Evolutionary conservation across 148 eudicot genomes (phyloP), one percentile per base, ranked within the genome.

Genomic region (Diospyros kaki): DNA sequence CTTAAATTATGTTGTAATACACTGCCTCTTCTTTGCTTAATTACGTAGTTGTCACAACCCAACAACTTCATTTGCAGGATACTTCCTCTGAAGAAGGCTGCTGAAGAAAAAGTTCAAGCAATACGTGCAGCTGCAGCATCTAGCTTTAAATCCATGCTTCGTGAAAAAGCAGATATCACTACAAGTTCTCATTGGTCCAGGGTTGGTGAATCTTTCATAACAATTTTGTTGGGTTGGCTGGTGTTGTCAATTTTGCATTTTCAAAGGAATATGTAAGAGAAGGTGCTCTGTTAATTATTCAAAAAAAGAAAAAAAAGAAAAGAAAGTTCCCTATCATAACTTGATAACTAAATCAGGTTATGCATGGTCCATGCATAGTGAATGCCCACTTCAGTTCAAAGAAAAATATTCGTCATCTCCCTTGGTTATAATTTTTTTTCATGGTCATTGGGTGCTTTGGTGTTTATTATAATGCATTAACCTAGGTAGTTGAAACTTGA

Each of bases 181-280:
- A 46, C 82, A 64, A 85, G 79, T 82, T 85, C 96, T 80, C 97
- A 98, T n/a, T 96, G 99, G 99, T 96, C 97, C 54, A 93, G 88
- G 91, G 99, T 95, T 73, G 63, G 89, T 85, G 28, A 56, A 44
- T 69, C 38, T 75, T 18, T 66, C 46, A 14, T 6, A 77, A 7
- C n/a, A 41, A 5, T 50, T 28, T 76, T 60, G 38, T 58, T 39
- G 12, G 14, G 7, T 60, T 59, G 56, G 28, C 44, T 11, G 56
- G 61, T 13, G 10, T 45, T 66, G 13, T 41, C 3, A 14, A 62
- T 60, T 61, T 73, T 73, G 13, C 66, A 7, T 55, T 61, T 61
- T 10, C n/a, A 61, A 41, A 3, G 9, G 44, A 50, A 60, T 72
- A 55, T 72, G 12, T 13, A 71, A 43, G 59, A 43, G 38, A 52